These are phyloP conservation scores for Eryngium alpinum DNA, from an alignment of 140 eudicot species.

Conservation along the genomic window DNA sequence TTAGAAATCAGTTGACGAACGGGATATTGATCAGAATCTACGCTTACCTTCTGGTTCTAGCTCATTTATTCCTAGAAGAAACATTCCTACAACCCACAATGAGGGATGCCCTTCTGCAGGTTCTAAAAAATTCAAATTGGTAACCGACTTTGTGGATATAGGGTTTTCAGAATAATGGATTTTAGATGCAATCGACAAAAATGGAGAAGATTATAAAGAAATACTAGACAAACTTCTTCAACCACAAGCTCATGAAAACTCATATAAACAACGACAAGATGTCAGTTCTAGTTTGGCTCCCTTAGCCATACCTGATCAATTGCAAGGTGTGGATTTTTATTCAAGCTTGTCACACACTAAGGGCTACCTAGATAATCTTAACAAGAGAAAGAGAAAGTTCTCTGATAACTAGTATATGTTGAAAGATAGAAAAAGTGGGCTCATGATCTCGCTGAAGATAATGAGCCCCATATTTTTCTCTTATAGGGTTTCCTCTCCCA, in stretches of 20 bases:
- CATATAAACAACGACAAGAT: no score
- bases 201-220: constrained; percentile 57
- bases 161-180: constrained; percentile 45
- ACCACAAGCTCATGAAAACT: constrained; percentile 26
- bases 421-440: constrained; percentile 40
- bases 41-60: constrained; percentile 30
- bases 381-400: constrained; percentile 64
- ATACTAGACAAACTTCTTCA: constrained; percentile 54
- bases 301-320: constrained; percentile 26
- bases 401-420: constrained; percentile 29
- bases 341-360: constrained; percentile 38
- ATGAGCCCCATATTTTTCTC: constrained; percentile 44
- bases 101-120: constrained; percentile 58
- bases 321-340: constrained; percentile 23
- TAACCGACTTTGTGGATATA: constrained; percentile 46
- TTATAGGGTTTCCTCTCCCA: constrained; percentile 90
- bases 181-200: constrained; percentile 45
- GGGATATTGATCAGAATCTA: constrained; percentile 34
- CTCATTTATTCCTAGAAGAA: constrained; percentile 23
- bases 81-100: constrained; percentile 28
- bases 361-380: constrained; percentile 33
- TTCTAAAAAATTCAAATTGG: constrained; percentile 31
- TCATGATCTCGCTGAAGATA: constrained; percentile 24
- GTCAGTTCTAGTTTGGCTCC: no score
- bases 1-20: constrained; percentile 63